Evolutionary conservation across 139 green algal genomes (phyloP).

Genomic region (Chlamydomonas schloesseri): DNA sequence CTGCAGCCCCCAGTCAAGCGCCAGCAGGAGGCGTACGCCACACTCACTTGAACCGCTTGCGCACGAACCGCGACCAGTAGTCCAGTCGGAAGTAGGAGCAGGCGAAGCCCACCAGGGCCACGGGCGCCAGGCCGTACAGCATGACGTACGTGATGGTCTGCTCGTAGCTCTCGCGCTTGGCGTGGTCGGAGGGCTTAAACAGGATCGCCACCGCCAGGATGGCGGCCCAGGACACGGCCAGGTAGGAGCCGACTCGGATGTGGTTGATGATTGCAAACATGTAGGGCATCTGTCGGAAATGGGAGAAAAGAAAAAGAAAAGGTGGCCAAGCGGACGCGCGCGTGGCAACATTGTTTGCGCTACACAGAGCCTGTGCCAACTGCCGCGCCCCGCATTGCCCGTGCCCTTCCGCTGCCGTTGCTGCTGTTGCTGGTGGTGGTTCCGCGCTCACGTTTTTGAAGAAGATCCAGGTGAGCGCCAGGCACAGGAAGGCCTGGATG

Average conservation of each 20-base stretch:
- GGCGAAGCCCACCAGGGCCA: slow-evolving; percentile 21
- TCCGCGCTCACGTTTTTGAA: slow-evolving; percentile 36
- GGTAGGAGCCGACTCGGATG: slow-evolving; percentile 43
- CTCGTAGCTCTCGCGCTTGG: neutral
- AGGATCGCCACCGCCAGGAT: slow-evolving; percentile 31
- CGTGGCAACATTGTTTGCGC: no score
- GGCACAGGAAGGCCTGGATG: slow-evolving; percentile 33
- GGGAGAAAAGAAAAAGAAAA: neutral
- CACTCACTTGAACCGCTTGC: slow-evolving; percentile 25
- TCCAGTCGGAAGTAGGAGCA: slow-evolving; percentile 7
- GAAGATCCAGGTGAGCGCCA: slow-evolving; percentile 41
- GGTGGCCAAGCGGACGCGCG: no score
- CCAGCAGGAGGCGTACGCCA: no score
- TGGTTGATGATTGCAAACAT: slow-evolving; percentile 44
- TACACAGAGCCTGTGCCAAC: no score
- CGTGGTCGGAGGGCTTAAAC: slow-evolving; percentile 7
- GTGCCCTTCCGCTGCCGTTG: no score
- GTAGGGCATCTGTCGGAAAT: slow-evolving; percentile 24
- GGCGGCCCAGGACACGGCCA: slow-evolving; percentile 16
- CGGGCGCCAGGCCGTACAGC: slow-evolving; percentile 34
- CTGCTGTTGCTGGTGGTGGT: no score
- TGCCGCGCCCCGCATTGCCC: no score
- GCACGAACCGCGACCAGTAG: slow-evolving; percentile 27
- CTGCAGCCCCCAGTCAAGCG: no score
- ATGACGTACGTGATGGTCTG: slow-evolving; percentile 22